A percentile compares a stretch with the other conserved stretches of the same genome.
phyloP scores from a whole-genome alignment of 1,139 yeast genomes.

The Debaryomyces sp. region DNA sequence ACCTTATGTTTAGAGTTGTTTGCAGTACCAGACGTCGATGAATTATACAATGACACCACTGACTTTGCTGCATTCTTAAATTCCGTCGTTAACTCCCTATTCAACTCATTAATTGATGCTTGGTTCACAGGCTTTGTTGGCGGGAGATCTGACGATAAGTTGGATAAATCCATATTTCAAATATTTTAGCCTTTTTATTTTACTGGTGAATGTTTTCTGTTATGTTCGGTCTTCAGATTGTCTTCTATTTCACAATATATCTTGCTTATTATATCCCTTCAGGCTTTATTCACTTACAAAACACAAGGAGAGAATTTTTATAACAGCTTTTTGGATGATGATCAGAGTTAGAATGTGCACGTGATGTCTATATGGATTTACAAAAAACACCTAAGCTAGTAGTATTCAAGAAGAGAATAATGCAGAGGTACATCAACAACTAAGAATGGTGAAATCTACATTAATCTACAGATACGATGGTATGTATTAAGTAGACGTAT shows the following conservation, averaged over 20 bases:
- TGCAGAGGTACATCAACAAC: not conserved
- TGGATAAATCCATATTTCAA: conserved; percentile 55
- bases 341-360: not conserved
- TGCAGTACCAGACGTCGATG: conserved; percentile 20
- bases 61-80: conserved; percentile 51
- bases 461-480: conserved; percentile 73
- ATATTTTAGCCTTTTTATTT: not conserved
- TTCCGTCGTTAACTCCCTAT: conserved; percentile 43
- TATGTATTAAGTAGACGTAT: conserved; percentile 30
- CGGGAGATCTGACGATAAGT: conserved; percentile 54
- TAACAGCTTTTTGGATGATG: conserved; percentile 1
- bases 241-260: not conserved
- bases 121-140: conserved; percentile 48
- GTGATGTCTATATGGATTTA: not conserved
- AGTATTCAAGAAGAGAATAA: not conserved
- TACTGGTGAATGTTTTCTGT: not conserved
- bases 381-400: not conserved
- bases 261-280: not conserved
- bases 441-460: conserved; percentile 67
- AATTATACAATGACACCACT: conserved; percentile 45
- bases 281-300: not conserved
- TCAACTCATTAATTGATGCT: conserved; percentile 44
- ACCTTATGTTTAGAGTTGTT: conserved; percentile 25
- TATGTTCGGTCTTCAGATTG: not conserved
- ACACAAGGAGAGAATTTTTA: conserved; percentile 7